Conservation (phyloP, 495 filamentous ascomycete genomes). For the Hapsidospora chrysogenum region DNA sequence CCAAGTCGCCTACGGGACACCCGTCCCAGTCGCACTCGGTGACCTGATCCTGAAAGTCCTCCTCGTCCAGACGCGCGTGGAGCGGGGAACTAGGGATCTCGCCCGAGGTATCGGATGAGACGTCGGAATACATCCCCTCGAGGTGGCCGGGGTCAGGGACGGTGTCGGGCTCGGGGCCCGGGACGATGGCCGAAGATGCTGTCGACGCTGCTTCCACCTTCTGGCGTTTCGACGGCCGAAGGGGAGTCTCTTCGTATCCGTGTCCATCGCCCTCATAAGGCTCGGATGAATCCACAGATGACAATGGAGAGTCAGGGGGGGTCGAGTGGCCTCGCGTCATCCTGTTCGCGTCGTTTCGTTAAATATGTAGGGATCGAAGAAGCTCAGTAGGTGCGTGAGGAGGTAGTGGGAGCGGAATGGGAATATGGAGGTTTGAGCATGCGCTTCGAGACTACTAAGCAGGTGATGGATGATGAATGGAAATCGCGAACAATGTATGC, state of each 20-base stretch:
- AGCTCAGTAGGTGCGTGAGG: too few species aligned
- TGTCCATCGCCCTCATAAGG: constrained; percentile 23
- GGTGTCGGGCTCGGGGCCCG: constrained; percentile 20
- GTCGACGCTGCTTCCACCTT: constrained; percentile 26
- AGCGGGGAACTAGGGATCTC: constrained; percentile 58
- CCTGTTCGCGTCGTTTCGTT: too few species aligned
- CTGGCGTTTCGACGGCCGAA: constrained; percentile 32
- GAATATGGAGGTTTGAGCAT: too few species aligned
- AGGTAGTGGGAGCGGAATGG: too few species aligned
- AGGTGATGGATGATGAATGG: too few species aligned
- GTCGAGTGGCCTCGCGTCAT: constrained; percentile 14
- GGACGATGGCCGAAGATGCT: constrained; percentile 25
- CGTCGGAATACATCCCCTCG: constrained; percentile 34
- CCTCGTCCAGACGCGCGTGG: constrained; percentile 50
- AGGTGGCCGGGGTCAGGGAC: constrained; percentile 19
- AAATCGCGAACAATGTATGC: too few species aligned
- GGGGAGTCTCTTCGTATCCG: constrained; percentile 13
- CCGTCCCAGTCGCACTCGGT: constrained; percentile 81
- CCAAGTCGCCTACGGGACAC: constrained; percentile 61
- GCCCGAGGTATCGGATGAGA: constrained; percentile 79
- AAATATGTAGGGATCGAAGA: too few species aligned
- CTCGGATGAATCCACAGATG: constrained; percentile 29
- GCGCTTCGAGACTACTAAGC: too few species aligned
- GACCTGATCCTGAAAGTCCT: constrained; percentile 78
- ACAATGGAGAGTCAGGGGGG: constrained; percentile 19